Conservation (phyloP, 306 rosid genomes). For the Casuarina equisetifolia region DNA sequence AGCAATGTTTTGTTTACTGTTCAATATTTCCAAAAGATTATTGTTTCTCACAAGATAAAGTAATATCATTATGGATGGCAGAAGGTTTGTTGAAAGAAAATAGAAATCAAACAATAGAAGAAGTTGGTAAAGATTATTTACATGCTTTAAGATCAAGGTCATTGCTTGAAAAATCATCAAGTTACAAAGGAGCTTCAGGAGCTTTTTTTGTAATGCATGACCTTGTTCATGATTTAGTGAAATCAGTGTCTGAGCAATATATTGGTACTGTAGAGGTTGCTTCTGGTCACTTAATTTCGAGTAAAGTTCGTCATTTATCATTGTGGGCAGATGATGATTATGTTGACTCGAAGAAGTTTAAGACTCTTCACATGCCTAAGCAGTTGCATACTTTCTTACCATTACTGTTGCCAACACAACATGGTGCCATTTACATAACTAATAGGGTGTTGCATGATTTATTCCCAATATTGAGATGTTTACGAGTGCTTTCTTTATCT, state of each 20-base stretch:
- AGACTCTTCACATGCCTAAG: background rate
- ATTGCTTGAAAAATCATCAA: slow-evolving; percentile 20
- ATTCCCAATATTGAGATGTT: background rate
- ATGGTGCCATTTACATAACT: background rate
- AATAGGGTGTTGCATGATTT: background rate
- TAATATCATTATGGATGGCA: no score
- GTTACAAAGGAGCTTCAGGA: background rate
- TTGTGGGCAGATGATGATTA: fast-evolving
- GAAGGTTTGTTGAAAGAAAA: no score
- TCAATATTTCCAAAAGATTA: no score
- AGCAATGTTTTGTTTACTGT: no score
- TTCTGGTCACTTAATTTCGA: background rate
- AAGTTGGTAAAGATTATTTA: slow-evolving; percentile 25
- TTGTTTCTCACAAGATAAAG: no score
- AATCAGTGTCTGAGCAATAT: background rate
- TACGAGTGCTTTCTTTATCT: slow-evolving; percentile 12
- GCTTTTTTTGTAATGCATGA: slow-evolving; percentile 33
- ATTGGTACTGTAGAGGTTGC: background rate
- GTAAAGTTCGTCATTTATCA: slow-evolving; percentile 26
- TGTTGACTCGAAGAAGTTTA: background rate
- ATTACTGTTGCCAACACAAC: background rate
- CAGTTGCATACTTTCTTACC: slow-evolving; percentile 1
- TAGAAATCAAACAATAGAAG: background rate
- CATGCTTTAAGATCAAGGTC: slow-evolving; percentile 25
- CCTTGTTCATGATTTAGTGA: slow-evolving; percentile 36